Evolutionary conservation across 164 flowering plant genomes (phyloP).

Genomic region (Vitis rotundifolia): DNA sequence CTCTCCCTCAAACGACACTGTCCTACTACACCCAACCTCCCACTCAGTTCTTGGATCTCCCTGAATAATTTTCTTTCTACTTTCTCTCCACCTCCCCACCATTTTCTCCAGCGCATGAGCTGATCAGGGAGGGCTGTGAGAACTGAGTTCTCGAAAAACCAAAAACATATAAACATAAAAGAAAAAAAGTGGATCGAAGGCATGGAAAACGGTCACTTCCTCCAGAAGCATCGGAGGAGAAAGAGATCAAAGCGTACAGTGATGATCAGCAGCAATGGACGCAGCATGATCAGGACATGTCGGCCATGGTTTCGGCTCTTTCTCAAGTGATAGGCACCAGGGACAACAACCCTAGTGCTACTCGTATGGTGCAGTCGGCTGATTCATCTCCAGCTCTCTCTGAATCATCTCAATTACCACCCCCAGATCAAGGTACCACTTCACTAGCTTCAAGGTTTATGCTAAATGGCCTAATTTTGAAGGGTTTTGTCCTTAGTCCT

Average conservation of each 20-base stretch:
- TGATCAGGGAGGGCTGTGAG: background rate
- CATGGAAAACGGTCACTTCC: slow-evolving; percentile 68
- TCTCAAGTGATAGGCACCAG: slow-evolving; percentile 23
- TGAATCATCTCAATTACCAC: background rate
- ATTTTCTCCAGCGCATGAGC: no score
- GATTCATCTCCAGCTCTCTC: background rate
- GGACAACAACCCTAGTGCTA: background rate
- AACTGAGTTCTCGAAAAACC: background rate
- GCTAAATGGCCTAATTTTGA: no score
- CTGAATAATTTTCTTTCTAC: background rate
- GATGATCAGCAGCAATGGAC: no score
- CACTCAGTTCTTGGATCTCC: slow-evolving; percentile 18
- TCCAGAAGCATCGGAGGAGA: slow-evolving; percentile 42
- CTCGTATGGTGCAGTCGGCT: slow-evolving; percentile 1
- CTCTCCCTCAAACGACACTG: background rate
- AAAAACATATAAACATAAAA: background rate
- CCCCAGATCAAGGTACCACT: no score
- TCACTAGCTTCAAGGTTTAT: no score
- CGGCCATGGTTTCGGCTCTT: slow-evolving; percentile 39
- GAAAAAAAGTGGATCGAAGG: slow-evolving; percentile 62
- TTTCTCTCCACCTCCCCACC: no score
- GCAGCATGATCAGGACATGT: slow-evolving; percentile 19
- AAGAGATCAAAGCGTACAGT: slow-evolving; percentile 13
- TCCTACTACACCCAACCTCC: slow-evolving; percentile 1
- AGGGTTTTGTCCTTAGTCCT: no score